Evolutionary conservation across 768 basidiomycete genomes (phyloP), one percentile per base, ranked within the genome.

Genomic region (Auricularia sp.): DNA sequence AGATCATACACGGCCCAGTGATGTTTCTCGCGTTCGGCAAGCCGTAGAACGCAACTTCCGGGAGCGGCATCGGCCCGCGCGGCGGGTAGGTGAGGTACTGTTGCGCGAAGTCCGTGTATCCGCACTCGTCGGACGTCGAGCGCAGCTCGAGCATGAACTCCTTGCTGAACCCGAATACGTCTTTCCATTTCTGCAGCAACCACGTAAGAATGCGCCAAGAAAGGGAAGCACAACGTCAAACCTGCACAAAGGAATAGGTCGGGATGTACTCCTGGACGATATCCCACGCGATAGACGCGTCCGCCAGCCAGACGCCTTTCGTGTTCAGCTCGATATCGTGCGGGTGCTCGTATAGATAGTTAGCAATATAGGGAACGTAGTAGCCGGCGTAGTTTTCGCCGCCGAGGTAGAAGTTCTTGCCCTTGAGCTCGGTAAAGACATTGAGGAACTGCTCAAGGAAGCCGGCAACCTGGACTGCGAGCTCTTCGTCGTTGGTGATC

Each of bases 81-180:
- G 76, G 76, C 36, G 76, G 76, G 62, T 77, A 77, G 3, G 73
- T 77, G 14, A 74, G 71, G 58, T 70, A 74, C 10, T 73, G 70
- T 54, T 74, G 72, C 44, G 74, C 56, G 64, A 76, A 77, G 62
- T 72, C 69, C 1, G 75, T 74, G 66, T 72, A 76, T 3, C 74
- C 74, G 61, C 76, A 77, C 1, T 67, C 64, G 53, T 75, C 73
- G 18, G 73, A 72, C 33, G 71, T 71, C 70, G 72, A 67, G 68
- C 76, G 71, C 72, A 81, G 39, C 74, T 82, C 54, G 74, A 78
- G 68, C 78, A 76, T 80, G 72, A 84, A 84, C 42, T 80, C 75
- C 66, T 75, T 78, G 67, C 83, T 84, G 77, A 86, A 83, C 0
- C 83, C 81, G 76, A 86, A 84, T 10, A 85, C 75, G 21, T 51